Evolutionary conservation across 148 eudicot genomes (phyloP).

Genomic region (Nyssa sinensis): DNA sequence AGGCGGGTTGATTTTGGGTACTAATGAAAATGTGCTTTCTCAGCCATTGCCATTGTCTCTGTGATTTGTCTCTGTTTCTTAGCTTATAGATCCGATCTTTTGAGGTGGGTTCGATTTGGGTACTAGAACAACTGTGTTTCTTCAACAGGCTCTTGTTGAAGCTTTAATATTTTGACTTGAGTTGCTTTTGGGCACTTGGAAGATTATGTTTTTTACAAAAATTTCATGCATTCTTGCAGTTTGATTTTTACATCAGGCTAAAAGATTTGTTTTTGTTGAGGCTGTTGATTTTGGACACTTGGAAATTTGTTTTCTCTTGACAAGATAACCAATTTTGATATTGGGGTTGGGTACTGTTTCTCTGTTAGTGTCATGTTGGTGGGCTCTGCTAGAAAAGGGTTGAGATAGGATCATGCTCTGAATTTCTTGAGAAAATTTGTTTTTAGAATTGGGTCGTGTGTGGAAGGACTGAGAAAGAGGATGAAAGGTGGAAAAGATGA

Average conservation of each 20-base stretch:
- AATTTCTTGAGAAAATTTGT: slow-evolving; percentile 1
- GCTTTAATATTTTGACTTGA: neutral
- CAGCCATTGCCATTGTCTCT: neutral
- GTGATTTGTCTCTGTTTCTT: neutral
- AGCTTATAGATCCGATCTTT: neutral
- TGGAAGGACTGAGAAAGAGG: slow-evolving; percentile 6
- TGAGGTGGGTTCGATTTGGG: slow-evolving; percentile 7
- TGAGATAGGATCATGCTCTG: slow-evolving; percentile 11
- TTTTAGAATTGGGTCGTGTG: slow-evolving; percentile 7
- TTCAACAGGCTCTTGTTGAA: neutral
- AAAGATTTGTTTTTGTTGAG: slow-evolving; percentile 17
- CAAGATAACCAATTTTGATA: neutral
- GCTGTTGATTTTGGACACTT: slow-evolving; percentile 16
- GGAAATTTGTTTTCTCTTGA: neutral
- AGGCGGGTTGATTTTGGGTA: neutral
- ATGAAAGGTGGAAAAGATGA: slow-evolving; percentile 54
- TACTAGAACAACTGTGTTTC: neutral
- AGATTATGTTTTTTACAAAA: neutral
- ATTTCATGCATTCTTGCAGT: slow-evolving; percentile 7
- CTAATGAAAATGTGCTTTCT: neutral
- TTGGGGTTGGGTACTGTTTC: neutral
- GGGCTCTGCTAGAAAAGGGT: slow-evolving; percentile 1
- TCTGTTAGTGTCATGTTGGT: too few species aligned
- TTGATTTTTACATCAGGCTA: slow-evolving; percentile 9
- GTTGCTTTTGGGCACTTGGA: neutral